These are phyloP conservation scores for Podosphaera xanthii DNA, from an alignment of 2,329 filamentous ascomycete species.

Conservation along the genomic window DNA sequence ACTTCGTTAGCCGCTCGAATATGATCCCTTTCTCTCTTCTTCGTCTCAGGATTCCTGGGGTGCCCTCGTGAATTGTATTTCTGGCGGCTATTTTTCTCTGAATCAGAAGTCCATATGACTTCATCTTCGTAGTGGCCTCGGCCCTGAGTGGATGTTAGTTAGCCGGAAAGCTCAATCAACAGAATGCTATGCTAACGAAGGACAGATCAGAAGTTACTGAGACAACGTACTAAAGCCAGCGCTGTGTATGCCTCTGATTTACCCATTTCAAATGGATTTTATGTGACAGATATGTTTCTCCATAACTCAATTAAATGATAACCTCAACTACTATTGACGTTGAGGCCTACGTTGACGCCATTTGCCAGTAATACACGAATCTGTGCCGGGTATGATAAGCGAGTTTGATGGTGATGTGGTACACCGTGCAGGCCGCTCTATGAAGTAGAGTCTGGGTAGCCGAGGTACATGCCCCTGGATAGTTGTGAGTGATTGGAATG, in stretches of 20 bases:
- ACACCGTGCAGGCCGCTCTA: no score
- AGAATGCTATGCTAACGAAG: background rate
- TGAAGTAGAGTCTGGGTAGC: no score
- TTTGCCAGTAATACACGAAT: no score
- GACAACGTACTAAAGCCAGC: background rate
- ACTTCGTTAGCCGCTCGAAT: slow-evolving; percentile 18
- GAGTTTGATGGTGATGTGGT: no score
- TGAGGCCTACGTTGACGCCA: no score
- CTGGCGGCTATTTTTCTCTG: slow-evolving; percentile 5
- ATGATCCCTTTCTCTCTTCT: slow-evolving; percentile 14
- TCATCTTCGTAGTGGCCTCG: slow-evolving; percentile 16
- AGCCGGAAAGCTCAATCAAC: background rate
- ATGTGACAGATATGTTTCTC: no score
- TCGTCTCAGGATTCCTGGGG: slow-evolving; percentile 15
- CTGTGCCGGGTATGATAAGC: no score
- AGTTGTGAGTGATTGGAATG: no score
- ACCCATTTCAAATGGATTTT: background rate
- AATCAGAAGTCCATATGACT: slow-evolving; percentile 8
- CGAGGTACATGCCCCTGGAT: no score
- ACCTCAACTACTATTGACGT: no score
- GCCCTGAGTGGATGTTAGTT: slow-evolving; percentile 8
- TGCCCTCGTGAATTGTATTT: slow-evolving; percentile 15
- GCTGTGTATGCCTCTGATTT: background rate
- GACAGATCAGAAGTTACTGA: background rate
- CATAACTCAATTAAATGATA: no score